Base-by-base conservation (phyloP, 2,329 filamentous ascomycete species). In the Colletotrichum chrysophilum region DNA sequence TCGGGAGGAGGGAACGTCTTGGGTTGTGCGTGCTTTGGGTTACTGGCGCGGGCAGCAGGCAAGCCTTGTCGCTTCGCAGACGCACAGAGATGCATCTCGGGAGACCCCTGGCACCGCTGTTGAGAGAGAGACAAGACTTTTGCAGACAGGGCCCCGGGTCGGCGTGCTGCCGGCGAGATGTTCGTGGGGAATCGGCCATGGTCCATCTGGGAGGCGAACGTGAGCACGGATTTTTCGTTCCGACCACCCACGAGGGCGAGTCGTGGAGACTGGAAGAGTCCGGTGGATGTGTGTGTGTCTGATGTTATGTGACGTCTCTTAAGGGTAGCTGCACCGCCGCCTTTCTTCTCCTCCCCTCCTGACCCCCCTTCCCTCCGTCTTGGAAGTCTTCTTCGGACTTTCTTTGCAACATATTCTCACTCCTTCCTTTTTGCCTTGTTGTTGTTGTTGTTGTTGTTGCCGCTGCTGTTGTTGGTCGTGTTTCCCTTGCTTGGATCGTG, bases 231-330 rank as follows among this genome's bases (percentile, higher is more conserved):
- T 62, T 32, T n/a, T 32, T 60, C 21, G 18, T 32, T 32, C 56
- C 26, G 16, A 21, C 60, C 28, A 32, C 43, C 43, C 43, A 60
- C 48, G 28, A 28, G 21, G 48, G 30, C 28, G 38, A 34, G 58
- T 16, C 26, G 58, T 61, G 58, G 65, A 56, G 38, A 55, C 26
- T 18, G 26, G 38, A 43, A 38, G 12, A 56, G n/a, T 52, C 43
- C 43, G 43, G 18, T 36, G 60, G 30, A n/a, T n/a, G 36, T 43
- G 7, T 7, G n/a, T 21, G n/a, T 21, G 24, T 52, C 34, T 62
- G 72, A n/a, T 69, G 32, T 72, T 72, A 68, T 73, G 73, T 67
- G 56, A 52, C 48, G 21, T 75, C 70, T 75, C 64, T 73, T 68
- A 73, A 75, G 69, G 64, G 18, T 36, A 28, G 26, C 73, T 52